Conservation (phyloP, 306 rosid genomes). For the Fagus sylvatica region DNA sequence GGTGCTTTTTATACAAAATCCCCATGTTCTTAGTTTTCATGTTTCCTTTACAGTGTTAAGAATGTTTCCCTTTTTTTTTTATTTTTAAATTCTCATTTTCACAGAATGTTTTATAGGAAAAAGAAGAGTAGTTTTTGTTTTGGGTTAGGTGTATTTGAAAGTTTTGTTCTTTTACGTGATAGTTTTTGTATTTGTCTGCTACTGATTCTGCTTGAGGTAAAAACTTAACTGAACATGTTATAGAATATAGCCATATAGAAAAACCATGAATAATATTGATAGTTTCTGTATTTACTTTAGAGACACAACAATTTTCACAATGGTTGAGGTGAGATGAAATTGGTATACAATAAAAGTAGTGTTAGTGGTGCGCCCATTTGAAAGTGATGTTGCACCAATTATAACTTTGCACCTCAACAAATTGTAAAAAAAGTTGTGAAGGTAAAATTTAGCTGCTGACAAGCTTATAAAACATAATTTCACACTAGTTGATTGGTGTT, state of each 20-base stretch:
- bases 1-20: conserved; percentile 36
- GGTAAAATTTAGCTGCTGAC: background rate
- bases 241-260: background rate
- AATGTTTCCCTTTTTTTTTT: background rate
- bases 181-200: background rate
- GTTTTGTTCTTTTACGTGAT: conserved; percentile 1
- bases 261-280: background rate
- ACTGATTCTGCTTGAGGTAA: background rate
- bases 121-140: background rate
- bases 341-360: too few relatives aligned
- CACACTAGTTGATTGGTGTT: background rate
- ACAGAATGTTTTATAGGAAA: background rate
- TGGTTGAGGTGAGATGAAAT: too few relatives aligned
- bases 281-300: background rate
- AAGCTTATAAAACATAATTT: background rate
- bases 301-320: too few relatives aligned
- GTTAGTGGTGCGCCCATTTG: too few relatives aligned
- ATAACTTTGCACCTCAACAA: too few relatives aligned
- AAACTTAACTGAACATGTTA: background rate
- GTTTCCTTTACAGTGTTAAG: background rate
- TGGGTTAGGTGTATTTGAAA: background rate
- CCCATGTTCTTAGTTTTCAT: conserved; percentile 14
- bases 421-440: too few relatives aligned
- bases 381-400: too few relatives aligned
- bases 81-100: too few relatives aligned